Evolutionary conservation across 306 rosid species (phyloP).

Genomic region (Medicago arabica): DNA sequence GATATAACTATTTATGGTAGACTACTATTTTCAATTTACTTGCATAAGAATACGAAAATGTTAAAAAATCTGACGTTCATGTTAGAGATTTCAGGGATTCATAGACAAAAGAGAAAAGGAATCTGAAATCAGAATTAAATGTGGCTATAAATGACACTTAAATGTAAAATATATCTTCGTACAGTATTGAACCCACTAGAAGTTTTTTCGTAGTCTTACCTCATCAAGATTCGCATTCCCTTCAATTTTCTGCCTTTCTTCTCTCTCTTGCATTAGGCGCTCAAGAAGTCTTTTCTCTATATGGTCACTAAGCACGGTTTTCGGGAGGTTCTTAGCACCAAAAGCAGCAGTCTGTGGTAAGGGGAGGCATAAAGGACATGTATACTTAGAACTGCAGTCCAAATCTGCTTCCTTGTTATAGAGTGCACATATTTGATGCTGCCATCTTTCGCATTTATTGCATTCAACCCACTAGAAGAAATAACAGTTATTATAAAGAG

Average conservation of each 20-base stretch:
- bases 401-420: background rate
- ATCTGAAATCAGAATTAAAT: no score
- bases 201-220: constrained; percentile 42
- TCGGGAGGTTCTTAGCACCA: constrained; percentile 62
- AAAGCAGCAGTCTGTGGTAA: constrained; percentile 3
- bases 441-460: constrained; percentile 65
- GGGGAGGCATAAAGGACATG: no score
- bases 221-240: constrained; percentile 47
- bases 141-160: background rate
- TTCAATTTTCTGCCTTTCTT: constrained; percentile 38
- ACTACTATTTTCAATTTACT: no score
- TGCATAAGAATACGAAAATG: no score
- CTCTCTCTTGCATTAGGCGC: constrained; percentile 54
- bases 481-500: constrained; percentile 11
- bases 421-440: constrained; percentile 76
- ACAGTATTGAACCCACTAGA: background rate
- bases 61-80: background rate
- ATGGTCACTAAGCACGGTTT: constrained; percentile 66
- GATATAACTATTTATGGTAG: no score
- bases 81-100: no score
- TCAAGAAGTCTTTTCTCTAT: constrained; percentile 59
- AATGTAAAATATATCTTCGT: background rate
- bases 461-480: constrained; percentile 74
- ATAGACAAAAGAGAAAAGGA: no score
- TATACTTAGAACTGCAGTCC: no score